Conservation (phyloP, 495 filamentous ascomycete species). For the Penicillium coffeae region DNA sequence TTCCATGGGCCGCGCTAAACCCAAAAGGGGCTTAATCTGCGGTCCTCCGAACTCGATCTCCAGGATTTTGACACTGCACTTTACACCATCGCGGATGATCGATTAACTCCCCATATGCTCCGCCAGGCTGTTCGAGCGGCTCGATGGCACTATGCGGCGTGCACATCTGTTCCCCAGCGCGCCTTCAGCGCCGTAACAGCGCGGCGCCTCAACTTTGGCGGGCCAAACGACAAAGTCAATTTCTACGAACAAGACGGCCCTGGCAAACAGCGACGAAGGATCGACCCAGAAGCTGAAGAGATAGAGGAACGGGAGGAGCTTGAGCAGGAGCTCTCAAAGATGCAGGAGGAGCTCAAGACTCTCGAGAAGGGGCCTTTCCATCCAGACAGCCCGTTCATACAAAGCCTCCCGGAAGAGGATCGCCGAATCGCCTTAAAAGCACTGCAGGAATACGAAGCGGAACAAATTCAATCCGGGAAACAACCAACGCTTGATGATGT, state of each 20-base stretch:
- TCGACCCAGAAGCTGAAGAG: slow-evolving; percentile 54
- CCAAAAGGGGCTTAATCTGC: slow-evolving; percentile 26
- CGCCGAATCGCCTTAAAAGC: slow-evolving; percentile 39
- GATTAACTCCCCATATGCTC: slow-evolving; percentile 44
- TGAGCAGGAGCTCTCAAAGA: slow-evolving; percentile 41
- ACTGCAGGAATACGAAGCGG: slow-evolving; percentile 38
- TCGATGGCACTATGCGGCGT: slow-evolving; percentile 43
- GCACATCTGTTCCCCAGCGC: slow-evolving; percentile 28
- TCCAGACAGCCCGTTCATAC: slow-evolving; percentile 42
- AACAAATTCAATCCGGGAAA: slow-evolving; percentile 22
- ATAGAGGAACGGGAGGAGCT: slow-evolving; percentile 39
- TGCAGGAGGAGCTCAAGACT: slow-evolving; percentile 54
- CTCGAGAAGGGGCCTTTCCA: slow-evolving; percentile 39
- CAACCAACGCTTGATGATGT: slow-evolving; percentile 31
- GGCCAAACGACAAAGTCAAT: slow-evolving; percentile 41
- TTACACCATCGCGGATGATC: slow-evolving; percentile 4
- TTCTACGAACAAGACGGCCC: slow-evolving; percentile 40
- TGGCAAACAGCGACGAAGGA: slow-evolving; percentile 32
- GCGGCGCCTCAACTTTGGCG: slow-evolving; percentile 35
- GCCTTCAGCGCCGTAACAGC: slow-evolving; percentile 33
- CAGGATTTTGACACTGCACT: neutral
- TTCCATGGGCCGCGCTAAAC: slow-evolving; percentile 31
- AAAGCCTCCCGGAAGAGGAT: slow-evolving; percentile 37
- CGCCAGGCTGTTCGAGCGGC: slow-evolving; percentile 45
- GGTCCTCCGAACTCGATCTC: slow-evolving; percentile 24